Conservation (phyloP, 2,329 filamentous ascomycete genomes). For the Colletotrichum salicis region DNA sequence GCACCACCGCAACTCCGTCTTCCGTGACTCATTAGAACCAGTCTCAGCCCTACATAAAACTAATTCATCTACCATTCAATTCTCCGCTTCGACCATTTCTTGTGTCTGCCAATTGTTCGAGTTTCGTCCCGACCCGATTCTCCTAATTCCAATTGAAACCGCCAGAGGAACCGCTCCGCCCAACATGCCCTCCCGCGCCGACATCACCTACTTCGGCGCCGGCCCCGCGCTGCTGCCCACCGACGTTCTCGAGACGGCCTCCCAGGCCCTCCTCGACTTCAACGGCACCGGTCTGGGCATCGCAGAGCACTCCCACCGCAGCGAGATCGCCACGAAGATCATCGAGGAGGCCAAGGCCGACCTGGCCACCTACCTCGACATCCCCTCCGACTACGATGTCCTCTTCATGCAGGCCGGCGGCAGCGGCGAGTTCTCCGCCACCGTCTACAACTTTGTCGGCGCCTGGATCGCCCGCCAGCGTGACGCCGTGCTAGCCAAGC, state of each 20-base stretch:
- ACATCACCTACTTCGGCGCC: slow-evolving; percentile 88
- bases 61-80: background rate
- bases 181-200: slow-evolving; percentile 75
- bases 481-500: slow-evolving; percentile 65
- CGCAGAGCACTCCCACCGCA: slow-evolving; percentile 91
- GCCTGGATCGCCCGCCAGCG: slow-evolving; percentile 82
- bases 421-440: slow-evolving; percentile 85
- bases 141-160: slow-evolving; percentile 2
- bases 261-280: slow-evolving; percentile 83
- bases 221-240: slow-evolving; percentile 90
- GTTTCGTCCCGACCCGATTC: background rate
- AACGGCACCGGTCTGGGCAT: slow-evolving; percentile 83
- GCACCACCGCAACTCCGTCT: slow-evolving; percentile 1
- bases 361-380: slow-evolving; percentile 78
- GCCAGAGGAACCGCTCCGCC: background rate
- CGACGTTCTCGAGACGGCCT: slow-evolving; percentile 79
- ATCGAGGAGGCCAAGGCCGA: slow-evolving; percentile 82
- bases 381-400: slow-evolving; percentile 88
- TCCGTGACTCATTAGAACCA: slow-evolving; percentile 29
- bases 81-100: background rate
- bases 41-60: slow-evolving; percentile 10
- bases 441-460: slow-evolving; percentile 84
- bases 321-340: slow-evolving; percentile 79
- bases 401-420: slow-evolving; percentile 90
- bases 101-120: background rate